Conservation (phyloP, 441 rosid genomes). For the Rhodomyrtus psidioides region DNA sequence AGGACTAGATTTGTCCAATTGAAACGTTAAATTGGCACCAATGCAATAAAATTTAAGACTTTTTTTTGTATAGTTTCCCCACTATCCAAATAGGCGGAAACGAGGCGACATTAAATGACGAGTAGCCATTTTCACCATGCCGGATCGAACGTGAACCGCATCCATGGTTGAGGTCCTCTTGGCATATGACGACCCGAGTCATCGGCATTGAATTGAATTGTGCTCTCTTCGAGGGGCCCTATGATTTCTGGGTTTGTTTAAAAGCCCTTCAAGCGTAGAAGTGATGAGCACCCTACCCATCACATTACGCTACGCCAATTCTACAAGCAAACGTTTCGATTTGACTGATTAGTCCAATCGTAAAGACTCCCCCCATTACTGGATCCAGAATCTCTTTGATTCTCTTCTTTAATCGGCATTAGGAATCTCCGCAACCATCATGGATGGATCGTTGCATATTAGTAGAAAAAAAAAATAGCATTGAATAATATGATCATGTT, state of each 20-base stretch:
- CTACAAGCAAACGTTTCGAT: slow-evolving; percentile 12
- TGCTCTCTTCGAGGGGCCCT: background rate
- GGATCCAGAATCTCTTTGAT: background rate
- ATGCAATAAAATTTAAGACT: no score
- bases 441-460: background rate
- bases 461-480: background rate
- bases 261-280: background rate
- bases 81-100: background rate
- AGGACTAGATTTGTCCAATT: no score
- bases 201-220: background rate
- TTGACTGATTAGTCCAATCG: background rate
- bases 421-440: background rate
- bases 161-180: background rate
- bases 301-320: slow-evolving; percentile 1
- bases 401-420: background rate
- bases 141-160: background rate
- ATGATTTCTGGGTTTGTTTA: background rate
- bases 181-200: background rate
- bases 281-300: slow-evolving; percentile 6
- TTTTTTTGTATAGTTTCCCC: no score
- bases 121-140: background rate
- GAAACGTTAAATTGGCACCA: no score
- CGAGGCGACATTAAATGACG: background rate
- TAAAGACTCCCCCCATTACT: background rate
- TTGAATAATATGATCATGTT: no score